A percentile compares a stretch with the other conserved stretches of the same genome.
phyloP scores from a whole-genome alignment of 805 yeast genomes.

The Spathaspora girioi region DNA sequence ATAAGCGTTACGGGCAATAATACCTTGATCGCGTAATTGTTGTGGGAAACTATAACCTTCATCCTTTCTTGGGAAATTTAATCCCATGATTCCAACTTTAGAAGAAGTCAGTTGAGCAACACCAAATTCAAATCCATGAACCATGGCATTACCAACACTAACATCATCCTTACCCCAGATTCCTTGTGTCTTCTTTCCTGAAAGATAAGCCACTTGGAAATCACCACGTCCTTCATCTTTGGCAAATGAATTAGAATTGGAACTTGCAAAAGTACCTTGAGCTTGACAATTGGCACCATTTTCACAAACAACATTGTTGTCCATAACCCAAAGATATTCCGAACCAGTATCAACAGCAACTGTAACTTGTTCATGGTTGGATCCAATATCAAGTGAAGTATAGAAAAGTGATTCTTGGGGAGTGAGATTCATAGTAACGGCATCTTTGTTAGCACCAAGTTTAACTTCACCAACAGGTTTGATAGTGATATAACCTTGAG shows the following conservation, averaged over 20 bases:
- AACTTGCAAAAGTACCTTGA: background rate
- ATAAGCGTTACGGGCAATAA: slow-evolving; percentile 26
- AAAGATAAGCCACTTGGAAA: slow-evolving; percentile 36
- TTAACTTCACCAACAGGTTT: background rate
- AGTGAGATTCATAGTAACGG: background rate
- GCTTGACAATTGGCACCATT: background rate
- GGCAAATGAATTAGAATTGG: slow-evolving; percentile 17
- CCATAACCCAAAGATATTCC: slow-evolving; percentile 35
- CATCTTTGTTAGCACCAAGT: background rate
- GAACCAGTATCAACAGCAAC: slow-evolving; percentile 41
- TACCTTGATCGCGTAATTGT: slow-evolving; percentile 24
- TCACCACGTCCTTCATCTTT: slow-evolving; percentile 51
- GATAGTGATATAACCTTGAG: background rate
- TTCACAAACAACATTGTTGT: background rate
- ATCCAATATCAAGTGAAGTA: slow-evolving; percentile 22
- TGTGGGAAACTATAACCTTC: slow-evolving; percentile 36
- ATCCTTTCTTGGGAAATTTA: background rate
- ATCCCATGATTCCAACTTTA: background rate
- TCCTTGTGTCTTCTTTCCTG: slow-evolving; percentile 39
- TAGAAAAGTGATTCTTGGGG: background rate
- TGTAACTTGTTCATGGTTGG: slow-evolving; percentile 19
- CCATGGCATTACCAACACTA: background rate
- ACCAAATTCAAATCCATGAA: slow-evolving; percentile 10
- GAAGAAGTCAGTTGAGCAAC: slow-evolving; percentile 13
- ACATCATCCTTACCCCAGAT: slow-evolving; percentile 39